A percentile compares a stretch with the other conserved stretches of the same genome.
Conservation (phyloP, 2,329 filamentous ascomycete species). For the Rhinocladiella mackenziei region DNA sequence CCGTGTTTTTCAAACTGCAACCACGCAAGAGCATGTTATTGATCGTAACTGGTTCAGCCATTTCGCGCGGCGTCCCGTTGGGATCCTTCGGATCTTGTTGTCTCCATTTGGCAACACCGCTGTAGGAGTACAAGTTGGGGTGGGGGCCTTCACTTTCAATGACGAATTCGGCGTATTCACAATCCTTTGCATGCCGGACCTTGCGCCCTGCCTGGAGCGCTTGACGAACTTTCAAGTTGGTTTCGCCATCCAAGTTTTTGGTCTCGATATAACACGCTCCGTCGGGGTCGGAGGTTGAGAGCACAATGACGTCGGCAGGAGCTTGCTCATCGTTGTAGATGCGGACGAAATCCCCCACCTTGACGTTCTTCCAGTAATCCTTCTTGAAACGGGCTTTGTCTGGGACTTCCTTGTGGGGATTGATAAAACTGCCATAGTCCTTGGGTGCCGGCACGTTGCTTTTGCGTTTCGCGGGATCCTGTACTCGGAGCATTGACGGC, state of each 20-base stretch:
- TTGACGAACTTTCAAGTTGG: slow-evolving; percentile 91
- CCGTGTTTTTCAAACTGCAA: slow-evolving; percentile 89
- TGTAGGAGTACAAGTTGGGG: slow-evolving; percentile 93
- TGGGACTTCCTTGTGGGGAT: slow-evolving; percentile 60
- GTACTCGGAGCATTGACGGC: slow-evolving; percentile 17
- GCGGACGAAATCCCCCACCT: slow-evolving; percentile 93
- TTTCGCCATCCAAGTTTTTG: slow-evolving; percentile 96
- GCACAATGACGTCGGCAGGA: slow-evolving; percentile 85
- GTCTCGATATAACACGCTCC: slow-evolving; percentile 97
- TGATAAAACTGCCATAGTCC: slow-evolving; percentile 67
- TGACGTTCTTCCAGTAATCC: slow-evolving; percentile 90
- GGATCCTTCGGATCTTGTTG: slow-evolving; percentile 65
- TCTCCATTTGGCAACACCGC: slow-evolving; percentile 79
- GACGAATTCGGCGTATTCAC: slow-evolving; percentile 79
- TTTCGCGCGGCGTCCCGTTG: slow-evolving; percentile 62
- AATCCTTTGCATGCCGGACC: slow-evolving; percentile 85
- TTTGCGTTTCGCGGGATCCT: slow-evolving; percentile 21
- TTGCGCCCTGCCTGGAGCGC: slow-evolving; percentile 79
- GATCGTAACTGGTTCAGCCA: slow-evolving; percentile 89
- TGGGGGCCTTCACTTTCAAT: slow-evolving; percentile 90
- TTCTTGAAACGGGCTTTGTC: slow-evolving; percentile 83
- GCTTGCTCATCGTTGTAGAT: slow-evolving; percentile 95
- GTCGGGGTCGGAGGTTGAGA: slow-evolving; percentile 89
- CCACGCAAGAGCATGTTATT: slow-evolving; percentile 93
- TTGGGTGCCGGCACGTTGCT: slow-evolving; percentile 39